phyloP scores from a whole-genome alignment of 139 green algal species.

The Gonium pectorale region DNA sequence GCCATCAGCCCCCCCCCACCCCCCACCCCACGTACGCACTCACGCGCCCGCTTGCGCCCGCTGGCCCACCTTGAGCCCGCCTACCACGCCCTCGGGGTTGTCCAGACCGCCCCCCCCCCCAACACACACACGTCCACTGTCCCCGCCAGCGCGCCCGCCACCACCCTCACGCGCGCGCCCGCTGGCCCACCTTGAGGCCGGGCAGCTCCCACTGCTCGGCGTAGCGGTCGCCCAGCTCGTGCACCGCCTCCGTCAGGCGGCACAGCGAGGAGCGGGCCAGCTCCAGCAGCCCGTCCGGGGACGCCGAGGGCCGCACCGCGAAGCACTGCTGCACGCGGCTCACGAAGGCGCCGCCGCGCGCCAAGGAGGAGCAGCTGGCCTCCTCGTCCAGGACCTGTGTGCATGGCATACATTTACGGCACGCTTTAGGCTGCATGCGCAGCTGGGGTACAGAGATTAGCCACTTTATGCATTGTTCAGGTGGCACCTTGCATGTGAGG shows the following conservation, averaged over 20 bases:
- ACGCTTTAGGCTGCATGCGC: background rate
- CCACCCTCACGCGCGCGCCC: background rate
- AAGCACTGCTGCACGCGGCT: slow-evolving; percentile 71
- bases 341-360: slow-evolving; percentile 44
- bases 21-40: too few relatives aligned
- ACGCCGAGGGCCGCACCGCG: slow-evolving; percentile 67
- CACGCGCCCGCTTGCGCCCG: background rate
- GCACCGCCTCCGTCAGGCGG: slow-evolving; percentile 77
- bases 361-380: slow-evolving; percentile 16
- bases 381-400: slow-evolving; percentile 66
- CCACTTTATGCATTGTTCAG: too few relatives aligned
- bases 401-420: background rate
- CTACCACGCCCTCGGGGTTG: too few relatives aligned
- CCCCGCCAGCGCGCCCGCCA: too few relatives aligned
- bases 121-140: background rate
- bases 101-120: too few relatives aligned
- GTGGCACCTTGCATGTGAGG: too few relatives aligned
- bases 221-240: slow-evolving; percentile 76
- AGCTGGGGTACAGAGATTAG: too few relatives aligned
- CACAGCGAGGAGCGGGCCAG: slow-evolving; percentile 84
- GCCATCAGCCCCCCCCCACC: too few relatives aligned
- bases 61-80: slow-evolving; percentile 45
- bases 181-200: slow-evolving; percentile 43
- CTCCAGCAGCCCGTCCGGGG: slow-evolving; percentile 82
- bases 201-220: slow-evolving; percentile 39